A percentile compares a stretch with the other conserved stretches of the same genome.
Evolutionary conservation across 1,284 basidiomycete genomes (phyloP).

Genomic region (Phellinidium pouzarii): DNA sequence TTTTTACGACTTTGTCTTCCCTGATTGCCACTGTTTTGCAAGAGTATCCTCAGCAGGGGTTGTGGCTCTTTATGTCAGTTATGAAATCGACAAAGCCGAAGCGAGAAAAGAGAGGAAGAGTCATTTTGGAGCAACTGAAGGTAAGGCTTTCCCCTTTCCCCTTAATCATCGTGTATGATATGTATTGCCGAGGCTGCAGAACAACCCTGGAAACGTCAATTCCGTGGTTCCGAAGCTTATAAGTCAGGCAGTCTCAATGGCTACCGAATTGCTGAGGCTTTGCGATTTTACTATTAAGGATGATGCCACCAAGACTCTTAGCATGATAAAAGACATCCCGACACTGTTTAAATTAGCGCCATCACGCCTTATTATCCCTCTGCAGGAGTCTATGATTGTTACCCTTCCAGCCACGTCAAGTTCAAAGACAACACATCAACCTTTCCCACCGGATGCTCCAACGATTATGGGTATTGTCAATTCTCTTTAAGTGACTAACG

Average conservation of each 20-base stretch:
- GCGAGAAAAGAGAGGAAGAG: constrained; percentile 56
- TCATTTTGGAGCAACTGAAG: constrained; percentile 62
- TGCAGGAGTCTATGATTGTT: constrained; percentile 92
- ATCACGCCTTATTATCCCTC: constrained; percentile 76
- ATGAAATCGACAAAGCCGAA: constrained; percentile 75
- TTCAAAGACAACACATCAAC: constrained; percentile 62
- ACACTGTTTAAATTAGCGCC: constrained; percentile 51
- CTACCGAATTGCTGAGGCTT: constrained; percentile 59
- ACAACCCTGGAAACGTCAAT: constrained; percentile 32
- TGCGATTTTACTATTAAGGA: constrained; percentile 55
- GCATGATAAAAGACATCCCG: constrained; percentile 62
- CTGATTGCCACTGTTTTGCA: constrained; percentile 74
- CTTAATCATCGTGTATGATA: not conserved
- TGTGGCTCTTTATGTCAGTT: constrained; percentile 92
- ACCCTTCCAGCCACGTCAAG: constrained; percentile 73
- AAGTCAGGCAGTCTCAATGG: constrained; percentile 51
- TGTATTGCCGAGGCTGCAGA: constrained; percentile 24
- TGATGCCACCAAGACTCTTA: constrained; percentile 40
- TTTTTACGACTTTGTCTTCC: constrained; percentile 58
- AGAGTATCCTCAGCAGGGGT: constrained; percentile 84
- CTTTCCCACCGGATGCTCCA: constrained; percentile 77
- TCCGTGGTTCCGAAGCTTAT: constrained; percentile 49
- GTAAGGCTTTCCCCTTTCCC: constrained; percentile 33
- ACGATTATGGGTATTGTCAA: constrained; percentile 63
- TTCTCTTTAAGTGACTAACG: not conserved